These are phyloP conservation scores for Helianthus tuberosus DNA, from an alignment of 129 eudicot species.

Conservation along the genomic window DNA sequence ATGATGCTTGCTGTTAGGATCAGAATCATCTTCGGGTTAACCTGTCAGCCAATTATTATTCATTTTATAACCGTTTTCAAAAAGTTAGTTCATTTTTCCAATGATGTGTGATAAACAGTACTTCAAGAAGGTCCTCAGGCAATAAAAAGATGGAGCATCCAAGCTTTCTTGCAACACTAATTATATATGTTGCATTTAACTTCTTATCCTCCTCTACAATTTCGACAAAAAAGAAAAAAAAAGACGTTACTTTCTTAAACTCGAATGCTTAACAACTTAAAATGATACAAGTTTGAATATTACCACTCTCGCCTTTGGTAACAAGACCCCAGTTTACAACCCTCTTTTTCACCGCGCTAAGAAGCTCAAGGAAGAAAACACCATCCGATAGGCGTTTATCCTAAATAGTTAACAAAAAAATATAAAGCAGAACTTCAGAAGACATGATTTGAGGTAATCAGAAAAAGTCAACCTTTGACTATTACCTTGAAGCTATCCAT, in stretches of 20 bases:
- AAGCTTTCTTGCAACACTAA: slow-evolving; percentile 96
- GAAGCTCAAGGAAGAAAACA: slow-evolving; percentile 85
- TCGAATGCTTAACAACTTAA: neutral
- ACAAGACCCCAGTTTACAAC: slow-evolving; percentile 97
- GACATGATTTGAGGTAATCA: too few relatives aligned
- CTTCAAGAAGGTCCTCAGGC: slow-evolving; percentile 96
- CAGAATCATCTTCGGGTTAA: slow-evolving; percentile 89
- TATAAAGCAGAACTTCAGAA: neutral
- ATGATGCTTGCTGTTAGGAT: slow-evolving; percentile 86
- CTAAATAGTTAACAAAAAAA: slow-evolving; percentile 23
- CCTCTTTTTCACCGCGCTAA: slow-evolving; percentile 83
- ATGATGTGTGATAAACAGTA: neutral
- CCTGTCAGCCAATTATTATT: slow-evolving; percentile 40
- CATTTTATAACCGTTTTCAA: neutral
- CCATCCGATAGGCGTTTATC: slow-evolving; percentile 80
- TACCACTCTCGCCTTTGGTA: slow-evolving; percentile 86
- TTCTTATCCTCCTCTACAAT: slow-evolving; percentile 88
- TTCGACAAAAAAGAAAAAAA: neutral
- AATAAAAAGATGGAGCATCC: slow-evolving; percentile 90
- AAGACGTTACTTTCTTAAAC: neutral
- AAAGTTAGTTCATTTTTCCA: neutral
- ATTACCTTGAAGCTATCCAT: slow-evolving; percentile 94
- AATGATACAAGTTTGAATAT: slow-evolving; percentile 5
- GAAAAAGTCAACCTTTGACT: too few relatives aligned
- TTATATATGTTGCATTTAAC: slow-evolving; percentile 78